Evolutionary conservation across 495 filamentous ascomycete genomes (phyloP).

Genomic region (Daldinia loculata): DNA sequence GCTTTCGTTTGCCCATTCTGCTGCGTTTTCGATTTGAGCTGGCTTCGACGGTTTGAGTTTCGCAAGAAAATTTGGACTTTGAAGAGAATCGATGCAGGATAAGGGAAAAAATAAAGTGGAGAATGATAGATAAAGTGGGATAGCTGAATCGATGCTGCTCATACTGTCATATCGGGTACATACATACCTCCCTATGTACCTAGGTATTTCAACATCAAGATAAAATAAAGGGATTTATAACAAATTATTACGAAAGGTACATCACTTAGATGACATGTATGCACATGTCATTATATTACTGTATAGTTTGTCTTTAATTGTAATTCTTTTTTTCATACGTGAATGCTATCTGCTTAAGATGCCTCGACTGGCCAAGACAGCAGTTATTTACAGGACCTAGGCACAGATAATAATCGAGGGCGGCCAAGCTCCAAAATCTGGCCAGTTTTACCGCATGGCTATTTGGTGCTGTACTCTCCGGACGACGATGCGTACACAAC

Average conservation of each 20-base stretch:
- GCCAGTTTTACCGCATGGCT: background rate
- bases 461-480: background rate
- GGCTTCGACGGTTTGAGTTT: background rate
- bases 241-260: background rate
- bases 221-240: background rate
- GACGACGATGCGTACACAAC: background rate
- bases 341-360: conserved; percentile 9
- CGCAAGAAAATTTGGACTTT: conserved; percentile 12
- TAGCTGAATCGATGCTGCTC: too few relatives aligned
- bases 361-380: conserved; percentile 1
- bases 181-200: too few relatives aligned
- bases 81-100: conserved; percentile 3
- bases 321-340: conserved; percentile 20
- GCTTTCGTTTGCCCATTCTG: conserved; percentile 81
- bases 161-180: too few relatives aligned
- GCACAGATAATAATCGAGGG: background rate
- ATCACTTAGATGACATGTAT: background rate
- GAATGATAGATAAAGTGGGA: background rate
- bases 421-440: background rate
- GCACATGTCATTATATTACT: background rate
- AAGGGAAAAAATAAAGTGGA: conserved; percentile 35
- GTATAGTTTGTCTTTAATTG: background rate
- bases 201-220: too few relatives aligned
- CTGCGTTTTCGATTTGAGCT: conserved; percentile 13
- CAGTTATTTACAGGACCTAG: conserved; percentile 3